Evolutionary conservation across 495 filamentous ascomycete genomes (phyloP), one percentile per base, ranked within the genome.

Genomic region (Hyaloscypha finlandica): DNA sequence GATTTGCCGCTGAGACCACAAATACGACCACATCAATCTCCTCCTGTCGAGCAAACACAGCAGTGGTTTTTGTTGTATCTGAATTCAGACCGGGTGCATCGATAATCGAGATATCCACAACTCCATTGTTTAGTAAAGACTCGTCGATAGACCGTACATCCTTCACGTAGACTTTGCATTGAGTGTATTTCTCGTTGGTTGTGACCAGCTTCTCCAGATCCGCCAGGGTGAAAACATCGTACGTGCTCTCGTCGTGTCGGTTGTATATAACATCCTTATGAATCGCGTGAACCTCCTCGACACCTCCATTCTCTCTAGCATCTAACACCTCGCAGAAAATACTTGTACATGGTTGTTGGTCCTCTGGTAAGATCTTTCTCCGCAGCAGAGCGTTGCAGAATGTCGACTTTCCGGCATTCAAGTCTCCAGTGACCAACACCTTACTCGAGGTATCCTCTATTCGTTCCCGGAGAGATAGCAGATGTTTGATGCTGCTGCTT

Each of bases 1-100:
- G 96, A 71, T 99, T 98, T 48, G 93, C 93, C 16, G 96, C 95
- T 37, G 92, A 96, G 12, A 99, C 96, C 30, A 99, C 95, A 67
- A 98, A 99, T 1, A 99, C 95, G 25, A 99, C 96, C 5, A 99
- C 95, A 77, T 99, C 95, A 65, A 99, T 98, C 77, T 99, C 95
- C 75, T 98, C 95, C 77, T 99, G 94, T 48, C 95, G 84, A 32
- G 95, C 95, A 77, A 98, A 99, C 12, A 97, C 89, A 8, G 96
- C 95, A 0, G 95, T 98, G 1, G 95, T 99, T 79, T 97, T 97
- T 37, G 97, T 84, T 0, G 94, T 97, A 73, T 98, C 96, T 58
- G 89, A 91, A 77, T 99, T 99, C 61, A 99, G 82, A 39, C 95
- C 95, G 8, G 95, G 95, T 0, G 95, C 96, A 76, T 99, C 95